Percentiles rank a stretch among this genome's conserved stretches.
These are phyloP conservation scores for Apophysomyces trapeziformis DNA, from an alignment of 371 early-diverging fungal species.

Conservation along the genomic window DNA sequence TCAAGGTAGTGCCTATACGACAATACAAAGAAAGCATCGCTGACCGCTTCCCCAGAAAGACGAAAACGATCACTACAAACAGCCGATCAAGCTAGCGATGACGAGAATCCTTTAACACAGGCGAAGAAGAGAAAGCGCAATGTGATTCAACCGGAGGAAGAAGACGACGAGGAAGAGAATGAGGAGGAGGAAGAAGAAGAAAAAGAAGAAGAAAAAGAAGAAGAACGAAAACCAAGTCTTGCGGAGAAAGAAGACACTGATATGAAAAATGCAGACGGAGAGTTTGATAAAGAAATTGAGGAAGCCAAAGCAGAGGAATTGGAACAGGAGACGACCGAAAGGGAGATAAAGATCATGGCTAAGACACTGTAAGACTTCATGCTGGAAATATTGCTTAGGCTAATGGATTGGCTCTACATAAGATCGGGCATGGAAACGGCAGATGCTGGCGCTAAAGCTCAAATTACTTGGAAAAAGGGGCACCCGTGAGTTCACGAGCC, in stretches of 20 bases:
- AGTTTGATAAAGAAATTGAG: slow-evolving; percentile 19
- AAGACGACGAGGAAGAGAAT: neutral
- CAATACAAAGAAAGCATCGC: neutral
- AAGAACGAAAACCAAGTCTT: neutral
- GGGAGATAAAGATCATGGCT: slow-evolving; percentile 38
- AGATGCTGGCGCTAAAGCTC: slow-evolving; percentile 22
- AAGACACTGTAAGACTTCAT: slow-evolving; percentile 32
- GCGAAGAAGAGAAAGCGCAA: neutral
- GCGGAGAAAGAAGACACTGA: neutral
- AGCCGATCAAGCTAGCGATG: neutral
- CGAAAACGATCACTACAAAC: neutral
- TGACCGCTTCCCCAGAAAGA: neutral
- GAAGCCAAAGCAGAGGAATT: slow-evolving; percentile 32
- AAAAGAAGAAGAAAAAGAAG: neutral
- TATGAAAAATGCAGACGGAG: slow-evolving; percentile 5
- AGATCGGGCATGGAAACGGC: slow-evolving; percentile 43
- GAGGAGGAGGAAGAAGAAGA: neutral
- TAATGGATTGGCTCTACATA: neutral
- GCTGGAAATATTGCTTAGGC: neutral
- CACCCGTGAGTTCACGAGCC: slow-evolving; percentile 37
- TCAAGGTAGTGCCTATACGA: neutral
- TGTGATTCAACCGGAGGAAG: neutral
- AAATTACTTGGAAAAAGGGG: slow-evolving; percentile 52
- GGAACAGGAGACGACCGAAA: slow-evolving; percentile 31
- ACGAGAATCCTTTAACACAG: neutral